Evolutionary conservation across 2,329 filamentous ascomycete genomes (phyloP).

Genomic region (Aspergillus nomiae): DNA sequence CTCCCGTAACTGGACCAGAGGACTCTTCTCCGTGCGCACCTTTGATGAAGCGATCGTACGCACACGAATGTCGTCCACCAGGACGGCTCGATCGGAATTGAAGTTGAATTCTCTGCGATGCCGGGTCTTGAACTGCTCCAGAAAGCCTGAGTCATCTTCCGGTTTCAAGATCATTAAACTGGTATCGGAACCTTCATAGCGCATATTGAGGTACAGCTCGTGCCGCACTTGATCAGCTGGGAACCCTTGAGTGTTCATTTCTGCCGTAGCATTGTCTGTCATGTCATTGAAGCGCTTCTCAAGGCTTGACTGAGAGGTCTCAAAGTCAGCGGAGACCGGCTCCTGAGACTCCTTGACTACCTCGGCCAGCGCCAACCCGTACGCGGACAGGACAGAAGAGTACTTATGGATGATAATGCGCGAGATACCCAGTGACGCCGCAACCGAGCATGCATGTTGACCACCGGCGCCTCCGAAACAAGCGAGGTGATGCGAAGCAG

Average conservation of each 20-base stretch:
- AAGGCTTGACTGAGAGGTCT: conserved; percentile 48
- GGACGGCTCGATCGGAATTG: conserved; percentile 79
- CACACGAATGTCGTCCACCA: conserved; percentile 86
- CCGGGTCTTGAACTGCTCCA: conserved; percentile 77
- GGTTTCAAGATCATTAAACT: conserved; percentile 57
- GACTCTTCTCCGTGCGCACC: conserved; percentile 64
- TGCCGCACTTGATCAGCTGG: conserved; percentile 41
- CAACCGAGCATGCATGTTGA: conserved; percentile 90
- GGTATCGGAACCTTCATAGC: conserved; percentile 55
- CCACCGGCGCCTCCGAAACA: conserved; percentile 92
- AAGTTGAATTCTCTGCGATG: conserved; percentile 94
- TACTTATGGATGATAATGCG: conserved; percentile 89
- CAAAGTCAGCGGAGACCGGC: conserved; percentile 58
- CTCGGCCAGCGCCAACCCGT: conserved; percentile 89
- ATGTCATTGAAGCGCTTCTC: conserved; percentile 74
- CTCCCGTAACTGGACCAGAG: conserved; percentile 66
- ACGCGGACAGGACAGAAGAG: conserved; percentile 87
- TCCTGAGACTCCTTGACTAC: conserved; percentile 85
- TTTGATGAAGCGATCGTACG: conserved; percentile 73
- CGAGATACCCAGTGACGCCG: conserved; percentile 77
- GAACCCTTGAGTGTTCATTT: conserved; percentile 50
- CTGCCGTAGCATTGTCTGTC: conserved; percentile 59
- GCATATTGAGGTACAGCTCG: conserved; percentile 50
- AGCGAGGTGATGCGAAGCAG: conserved; percentile 83
- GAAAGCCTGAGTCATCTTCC: conserved; percentile 80